Evolutionary conservation across 2,329 filamentous ascomycete genomes (phyloP), one percentile per base, ranked within the genome.

Genomic region (Amylocarpus encephaloides): DNA sequence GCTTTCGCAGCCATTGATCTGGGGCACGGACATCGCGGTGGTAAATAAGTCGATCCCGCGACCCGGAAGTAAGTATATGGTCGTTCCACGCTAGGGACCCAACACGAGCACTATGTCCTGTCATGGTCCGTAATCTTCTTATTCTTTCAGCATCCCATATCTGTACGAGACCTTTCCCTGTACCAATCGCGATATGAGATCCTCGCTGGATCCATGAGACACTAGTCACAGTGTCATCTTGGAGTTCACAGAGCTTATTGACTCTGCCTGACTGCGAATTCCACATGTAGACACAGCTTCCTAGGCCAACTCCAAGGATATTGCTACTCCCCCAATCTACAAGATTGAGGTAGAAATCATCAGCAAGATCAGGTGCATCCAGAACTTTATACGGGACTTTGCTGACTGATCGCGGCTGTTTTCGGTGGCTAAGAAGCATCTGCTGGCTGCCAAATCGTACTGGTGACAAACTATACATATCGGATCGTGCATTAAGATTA

Each of bases 171-270:
- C 93, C 93, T 70, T 95, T 95, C 41, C 88, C 86, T 2, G 93
- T 98, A 39, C 93, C 93, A 59, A 98, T 94, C 3, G 93, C 88
- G 49, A 98, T 80, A 69, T 98, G 93, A 0, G 92, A 95, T 34
- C 93, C 93, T 71, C 93, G 84, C 70, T 98, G 93, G 61, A 98
- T 98, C 93, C 93, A 98, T 50, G 86, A 94, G 10, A 98, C 93
- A 61, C 91, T 96, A 2, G 93, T 98, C 1, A 98, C 92, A 0
- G 85, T 91, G 65, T 98, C 93, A 62, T 95, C 91, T 57, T 88
- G 84, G 11, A 97, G 74, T 41, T 94, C 92, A 69, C 93, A 97
- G 9, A 98, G 78, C 69, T 94, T 95, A 53, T 90, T 95, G 2
- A 98, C 93, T 57, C 87, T 82, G 55, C 92, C 93, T 6, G 86